Percentiles rank a stretch among this genome's conserved stretches.
Evolutionary conservation across 164 flowering plant genomes (phyloP).

Genomic region (Vitis cinerea): DNA sequence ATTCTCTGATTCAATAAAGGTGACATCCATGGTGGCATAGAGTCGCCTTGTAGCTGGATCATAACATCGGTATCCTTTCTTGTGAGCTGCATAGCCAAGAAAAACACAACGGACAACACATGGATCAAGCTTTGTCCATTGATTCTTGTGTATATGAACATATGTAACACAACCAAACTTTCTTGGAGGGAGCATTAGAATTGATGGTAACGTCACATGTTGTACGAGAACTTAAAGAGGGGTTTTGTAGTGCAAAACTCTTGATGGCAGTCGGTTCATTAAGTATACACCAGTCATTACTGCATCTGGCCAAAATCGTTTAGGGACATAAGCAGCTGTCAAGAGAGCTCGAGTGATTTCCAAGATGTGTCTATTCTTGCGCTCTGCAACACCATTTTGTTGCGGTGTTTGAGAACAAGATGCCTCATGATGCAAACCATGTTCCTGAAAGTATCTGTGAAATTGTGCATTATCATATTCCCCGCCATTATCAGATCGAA

Average conservation of each 20-base stretch:
- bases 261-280: neutral
- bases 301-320: neutral
- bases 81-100: neutral
- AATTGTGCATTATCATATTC: neutral
- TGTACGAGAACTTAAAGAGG: neutral
- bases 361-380: neutral
- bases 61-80: neutral
- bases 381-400: too few species aligned
- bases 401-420: neutral
- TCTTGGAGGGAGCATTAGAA: neutral
- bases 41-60: neutral
- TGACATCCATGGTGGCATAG: slow-evolving; percentile 7
- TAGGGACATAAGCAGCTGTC: neutral
- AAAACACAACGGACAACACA: slow-evolving; percentile 7
- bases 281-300: neutral
- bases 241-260: slow-evolving; percentile 1
- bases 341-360: slow-evolving; percentile 4
- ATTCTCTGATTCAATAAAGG: neutral
- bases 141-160: slow-evolving; percentile 8
- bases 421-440: neutral
- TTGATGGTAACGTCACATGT: neutral
- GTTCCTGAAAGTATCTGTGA: neutral
- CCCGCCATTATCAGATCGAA: neutral
- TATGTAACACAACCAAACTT: slow-evolving; percentile 1
- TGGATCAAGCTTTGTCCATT: neutral